Conservation (phyloP, 1,284 basidiomycete genomes). For the Boletus semigastroideus region DNA sequence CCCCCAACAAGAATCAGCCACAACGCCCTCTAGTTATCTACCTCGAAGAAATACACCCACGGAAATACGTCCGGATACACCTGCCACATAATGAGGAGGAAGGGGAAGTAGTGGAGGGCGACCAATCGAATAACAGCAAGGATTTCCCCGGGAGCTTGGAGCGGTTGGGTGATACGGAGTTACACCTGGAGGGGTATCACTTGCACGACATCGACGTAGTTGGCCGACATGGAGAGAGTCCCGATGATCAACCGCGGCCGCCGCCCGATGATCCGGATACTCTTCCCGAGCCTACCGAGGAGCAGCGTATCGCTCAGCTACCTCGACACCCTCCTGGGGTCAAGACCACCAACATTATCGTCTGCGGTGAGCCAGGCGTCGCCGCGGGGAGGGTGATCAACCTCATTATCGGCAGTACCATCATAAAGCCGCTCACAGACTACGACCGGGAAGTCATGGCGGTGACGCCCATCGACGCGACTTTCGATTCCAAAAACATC, state of each 20-base stretch:
- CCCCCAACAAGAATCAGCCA: slow-evolving; percentile 6
- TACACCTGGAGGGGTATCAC: slow-evolving; percentile 11
- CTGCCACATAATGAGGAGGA: not conserved
- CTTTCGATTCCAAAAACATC: slow-evolving; percentile 19
- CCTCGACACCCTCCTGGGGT: slow-evolving; percentile 21
- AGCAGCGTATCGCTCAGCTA: slow-evolving; percentile 18
- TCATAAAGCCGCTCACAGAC: slow-evolving; percentile 30
- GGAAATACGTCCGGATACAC: slow-evolving; percentile 22
- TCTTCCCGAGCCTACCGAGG: slow-evolving; percentile 10
- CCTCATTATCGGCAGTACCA: slow-evolving; percentile 12
- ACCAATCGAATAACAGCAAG: not conserved
- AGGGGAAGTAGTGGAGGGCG: not conserved
- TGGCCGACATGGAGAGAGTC: slow-evolving; percentile 4
- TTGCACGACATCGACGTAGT: slow-evolving; percentile 15
- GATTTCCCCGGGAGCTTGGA: slow-evolving; percentile 25
- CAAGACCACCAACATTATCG: slow-evolving; percentile 28
- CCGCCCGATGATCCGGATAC: slow-evolving; percentile 4
- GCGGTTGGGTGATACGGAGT: slow-evolving; percentile 13
- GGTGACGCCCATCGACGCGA: slow-evolving; percentile 21
- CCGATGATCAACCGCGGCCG: not conserved
- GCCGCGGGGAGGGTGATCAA: slow-evolving; percentile 24
- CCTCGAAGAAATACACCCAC: slow-evolving; percentile 12
- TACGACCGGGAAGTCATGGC: slow-evolving; percentile 25
- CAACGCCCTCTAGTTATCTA: slow-evolving; percentile 27
- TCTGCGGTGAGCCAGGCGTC: slow-evolving; percentile 31